A percentile compares a stretch with the other conserved stretches of the same genome.
Evolutionary conservation across 257 asterid species (phyloP).

Genomic region (Knoxia roxburghii): DNA sequence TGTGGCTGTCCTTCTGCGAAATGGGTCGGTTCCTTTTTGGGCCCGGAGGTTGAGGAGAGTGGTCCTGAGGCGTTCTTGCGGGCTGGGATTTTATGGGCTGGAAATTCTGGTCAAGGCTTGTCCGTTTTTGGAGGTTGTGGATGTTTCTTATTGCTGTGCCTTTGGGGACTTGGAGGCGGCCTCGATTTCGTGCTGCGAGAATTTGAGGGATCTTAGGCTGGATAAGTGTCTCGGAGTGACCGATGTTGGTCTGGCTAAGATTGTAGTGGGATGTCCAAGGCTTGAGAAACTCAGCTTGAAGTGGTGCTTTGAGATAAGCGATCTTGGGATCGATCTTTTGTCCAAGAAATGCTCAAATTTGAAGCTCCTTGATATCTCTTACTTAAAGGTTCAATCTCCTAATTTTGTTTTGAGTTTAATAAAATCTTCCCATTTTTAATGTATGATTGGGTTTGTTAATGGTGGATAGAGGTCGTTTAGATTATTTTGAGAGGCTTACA

Average conservation of each 20-base stretch:
- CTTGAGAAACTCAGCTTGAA: conserved; percentile 49
- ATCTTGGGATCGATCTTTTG: conserved; percentile 52
- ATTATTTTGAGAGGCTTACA: neutral
- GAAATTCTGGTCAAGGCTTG: conserved; percentile 35
- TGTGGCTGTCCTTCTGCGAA: conserved; percentile 22
- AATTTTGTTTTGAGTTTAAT: neutral
- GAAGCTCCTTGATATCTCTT: conserved; percentile 55
- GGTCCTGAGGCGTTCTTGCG: conserved; percentile 49
- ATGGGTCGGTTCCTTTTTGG: conserved; percentile 22
- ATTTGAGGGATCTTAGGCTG: conserved; percentile 42
- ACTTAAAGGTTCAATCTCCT: conserved; percentile 34
- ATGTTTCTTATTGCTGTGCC: conserved; percentile 44
- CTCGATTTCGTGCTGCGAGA: conserved; percentile 36
- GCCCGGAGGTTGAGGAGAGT: conserved; percentile 29
- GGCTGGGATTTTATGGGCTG: conserved; percentile 35
- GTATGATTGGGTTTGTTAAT: neutral
- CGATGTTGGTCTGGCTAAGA: conserved; percentile 62
- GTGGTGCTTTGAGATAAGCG: conserved; percentile 63
- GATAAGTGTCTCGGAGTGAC: conserved; percentile 51
- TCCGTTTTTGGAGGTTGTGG: conserved; percentile 37
- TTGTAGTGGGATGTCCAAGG: conserved; percentile 46
- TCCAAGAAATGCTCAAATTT: conserved; percentile 43
- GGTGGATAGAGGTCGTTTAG: neutral
- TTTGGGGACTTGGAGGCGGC: conserved; percentile 71
- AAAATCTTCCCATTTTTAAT: neutral